Conservation (phyloP, 2,329 filamentous ascomycete species). For the Diaporthe vaccinii region DNA sequence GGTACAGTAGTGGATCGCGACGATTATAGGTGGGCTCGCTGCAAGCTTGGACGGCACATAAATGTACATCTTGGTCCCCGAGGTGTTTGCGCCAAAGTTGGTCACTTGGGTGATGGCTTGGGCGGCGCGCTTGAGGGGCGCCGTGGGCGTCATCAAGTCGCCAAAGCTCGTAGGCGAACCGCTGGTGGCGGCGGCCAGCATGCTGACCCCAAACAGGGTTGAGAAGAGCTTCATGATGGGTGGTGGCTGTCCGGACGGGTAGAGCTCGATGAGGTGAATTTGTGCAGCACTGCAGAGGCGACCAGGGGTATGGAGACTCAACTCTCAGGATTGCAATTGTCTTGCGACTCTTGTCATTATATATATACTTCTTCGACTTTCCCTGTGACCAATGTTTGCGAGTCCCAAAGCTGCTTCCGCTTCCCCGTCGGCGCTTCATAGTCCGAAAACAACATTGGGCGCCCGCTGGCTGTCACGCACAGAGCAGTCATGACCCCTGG, state of each 20-base stretch:
- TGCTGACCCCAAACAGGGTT: conserved; percentile 30
- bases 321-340: no score
- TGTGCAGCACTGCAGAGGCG: not conserved
- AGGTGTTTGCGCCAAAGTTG: conserved; percentile 47
- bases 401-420: not conserved
- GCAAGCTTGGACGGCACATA: conserved; percentile 53
- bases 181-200: conserved; percentile 39
- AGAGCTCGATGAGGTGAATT: not conserved
- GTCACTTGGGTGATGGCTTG: conserved; percentile 40
- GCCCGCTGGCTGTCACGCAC: not conserved
- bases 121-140: conserved; percentile 44
- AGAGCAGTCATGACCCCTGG: not conserved
- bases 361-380: not conserved
- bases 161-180: conserved; percentile 42
- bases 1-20: conserved; percentile 60
- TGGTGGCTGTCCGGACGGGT: not conserved
- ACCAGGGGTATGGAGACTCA: not conserved
- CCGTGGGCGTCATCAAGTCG: conserved; percentile 43
- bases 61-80: conserved; percentile 48
- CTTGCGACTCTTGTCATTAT: not conserved
- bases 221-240: conserved; percentile 18
- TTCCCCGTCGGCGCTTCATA: conserved; percentile 30
- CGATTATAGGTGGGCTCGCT: conserved; percentile 59
- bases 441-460: conserved; percentile 13
- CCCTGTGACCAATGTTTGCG: conserved; percentile 10